Evolutionary conservation across 1,139 yeast species (phyloP).

Genomic region (Yamadazyma sp.): DNA sequence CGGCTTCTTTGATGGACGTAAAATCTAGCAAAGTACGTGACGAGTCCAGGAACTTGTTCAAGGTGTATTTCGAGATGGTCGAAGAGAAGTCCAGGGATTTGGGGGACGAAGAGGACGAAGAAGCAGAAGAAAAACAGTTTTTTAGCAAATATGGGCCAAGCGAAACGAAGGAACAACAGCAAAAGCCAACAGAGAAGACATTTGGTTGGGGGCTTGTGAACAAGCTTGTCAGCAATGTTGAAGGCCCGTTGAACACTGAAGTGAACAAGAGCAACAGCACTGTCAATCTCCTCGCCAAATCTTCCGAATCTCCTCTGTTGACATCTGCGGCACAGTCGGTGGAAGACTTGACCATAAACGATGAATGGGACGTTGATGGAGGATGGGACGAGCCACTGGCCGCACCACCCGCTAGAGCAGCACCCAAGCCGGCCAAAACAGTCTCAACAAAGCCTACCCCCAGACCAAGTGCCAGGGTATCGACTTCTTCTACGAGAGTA

Average conservation of each 20-base stretch:
- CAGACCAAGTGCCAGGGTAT: conserved; percentile 9
- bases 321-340: conserved; percentile 12
- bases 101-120: conserved; percentile 49
- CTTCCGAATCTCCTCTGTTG: conserved; percentile 19
- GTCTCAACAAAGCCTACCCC: conserved; percentile 7
- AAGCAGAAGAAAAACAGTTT: conserved; percentile 38
- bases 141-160: conserved; percentile 29
- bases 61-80: conserved; percentile 62
- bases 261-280: conserved; percentile 42
- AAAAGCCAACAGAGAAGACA: conserved; percentile 8
- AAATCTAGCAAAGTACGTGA: conserved; percentile 63
- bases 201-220: conserved; percentile 44
- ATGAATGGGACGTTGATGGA: conserved; percentile 16
- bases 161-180: conserved; percentile 8
- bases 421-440: background rate
- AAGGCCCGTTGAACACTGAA: conserved; percentile 38
- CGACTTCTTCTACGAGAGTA: conserved; percentile 7
- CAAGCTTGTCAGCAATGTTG: conserved; percentile 32
- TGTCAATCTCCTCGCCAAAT: conserved; percentile 19
- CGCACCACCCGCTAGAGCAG: conserved; percentile 5
- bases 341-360: conserved; percentile 13
- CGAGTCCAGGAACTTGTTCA: conserved; percentile 70
- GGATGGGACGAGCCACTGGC: conserved; percentile 7
- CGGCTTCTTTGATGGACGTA: conserved; percentile 78
- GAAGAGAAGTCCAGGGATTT: conserved; percentile 60